Conservation (phyloP, 208 protist genomes). For the Leishmania turanica region DNA sequence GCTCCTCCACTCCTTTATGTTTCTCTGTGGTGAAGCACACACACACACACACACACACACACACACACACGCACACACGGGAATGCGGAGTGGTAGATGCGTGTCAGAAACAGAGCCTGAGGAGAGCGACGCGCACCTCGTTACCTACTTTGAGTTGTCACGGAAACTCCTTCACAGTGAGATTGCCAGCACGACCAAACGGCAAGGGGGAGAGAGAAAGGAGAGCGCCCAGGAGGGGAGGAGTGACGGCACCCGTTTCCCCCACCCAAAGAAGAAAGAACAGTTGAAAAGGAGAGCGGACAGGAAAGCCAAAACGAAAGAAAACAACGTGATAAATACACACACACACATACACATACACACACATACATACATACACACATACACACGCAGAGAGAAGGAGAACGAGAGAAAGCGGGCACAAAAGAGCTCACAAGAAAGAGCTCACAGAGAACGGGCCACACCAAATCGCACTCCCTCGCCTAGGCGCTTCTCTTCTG, state of each 20-base stretch:
- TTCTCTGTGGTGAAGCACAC: background rate
- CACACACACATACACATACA: background rate
- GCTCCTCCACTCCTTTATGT: background rate
- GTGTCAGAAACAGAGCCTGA: background rate
- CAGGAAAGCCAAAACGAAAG: background rate
- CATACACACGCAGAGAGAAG: background rate
- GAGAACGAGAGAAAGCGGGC: background rate
- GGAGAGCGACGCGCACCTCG: background rate
- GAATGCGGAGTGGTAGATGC: background rate
- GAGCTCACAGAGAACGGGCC: background rate
- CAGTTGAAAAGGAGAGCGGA: background rate
- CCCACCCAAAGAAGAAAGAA: too few relatives aligned
- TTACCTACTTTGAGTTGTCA: background rate
- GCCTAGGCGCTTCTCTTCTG: background rate
- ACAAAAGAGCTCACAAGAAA: background rate
- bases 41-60: too few relatives aligned
- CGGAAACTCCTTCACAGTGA: background rate
- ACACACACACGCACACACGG: too few relatives aligned
- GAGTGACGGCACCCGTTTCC: background rate
- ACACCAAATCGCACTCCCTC: background rate
- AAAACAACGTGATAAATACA: background rate
- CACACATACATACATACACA: background rate
- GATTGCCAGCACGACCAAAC: background rate
- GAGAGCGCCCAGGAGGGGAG: background rate
- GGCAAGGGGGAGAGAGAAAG: background rate